A percentile compares a stretch with the other conserved stretches of the same genome.
phyloP scores from a whole-genome alignment of 1,284 basidiomycete species.

The Malassezia restricta region DNA sequence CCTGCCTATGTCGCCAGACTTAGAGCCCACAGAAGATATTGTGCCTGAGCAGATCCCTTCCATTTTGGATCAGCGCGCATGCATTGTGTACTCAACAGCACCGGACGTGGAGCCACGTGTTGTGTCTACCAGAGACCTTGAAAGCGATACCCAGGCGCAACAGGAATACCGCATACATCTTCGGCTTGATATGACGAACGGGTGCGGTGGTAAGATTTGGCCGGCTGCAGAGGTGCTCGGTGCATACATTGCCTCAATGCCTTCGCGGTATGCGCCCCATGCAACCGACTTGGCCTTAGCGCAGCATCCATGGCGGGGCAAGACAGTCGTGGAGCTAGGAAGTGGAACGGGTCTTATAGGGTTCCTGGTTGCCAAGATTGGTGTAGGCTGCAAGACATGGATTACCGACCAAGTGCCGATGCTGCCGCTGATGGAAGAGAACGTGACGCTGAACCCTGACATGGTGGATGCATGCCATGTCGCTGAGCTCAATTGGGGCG shows the following conservation, averaged over 20 bases:
- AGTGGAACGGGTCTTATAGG: slow-evolving; percentile 78
- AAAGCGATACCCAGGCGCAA: neutral
- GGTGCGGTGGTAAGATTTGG: slow-evolving; percentile 85
- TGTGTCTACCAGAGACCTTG: neutral
- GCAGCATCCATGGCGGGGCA: slow-evolving; percentile 23
- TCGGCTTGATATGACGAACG: slow-evolving; percentile 63
- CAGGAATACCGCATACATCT: slow-evolving; percentile 43
- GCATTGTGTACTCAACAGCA: slow-evolving; percentile 3
- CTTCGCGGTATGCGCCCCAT: slow-evolving; percentile 7
- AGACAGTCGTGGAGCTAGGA: slow-evolving; percentile 63
- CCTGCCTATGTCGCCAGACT: slow-evolving; percentile 3
- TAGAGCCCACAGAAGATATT: neutral
- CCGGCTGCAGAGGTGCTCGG: slow-evolving; percentile 69
- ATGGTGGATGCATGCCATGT: slow-evolving; percentile 15
- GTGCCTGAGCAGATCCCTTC: slow-evolving; percentile 9
- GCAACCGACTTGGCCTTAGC: neutral
- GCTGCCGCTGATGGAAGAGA: slow-evolving; percentile 33
- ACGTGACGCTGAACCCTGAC: slow-evolving; percentile 23
- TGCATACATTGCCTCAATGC: slow-evolving; percentile 25
- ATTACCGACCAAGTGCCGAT: slow-evolving; percentile 71
- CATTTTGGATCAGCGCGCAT: slow-evolving; percentile 2
- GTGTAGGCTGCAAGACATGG: slow-evolving; percentile 51
- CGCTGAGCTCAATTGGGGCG: slow-evolving; percentile 37
- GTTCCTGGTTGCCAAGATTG: slow-evolving; percentile 62
- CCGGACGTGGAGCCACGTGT: neutral